Evolutionary conservation across 805 yeast genomes (phyloP).

Genomic region (Kurtzmaniella fragi): DNA sequence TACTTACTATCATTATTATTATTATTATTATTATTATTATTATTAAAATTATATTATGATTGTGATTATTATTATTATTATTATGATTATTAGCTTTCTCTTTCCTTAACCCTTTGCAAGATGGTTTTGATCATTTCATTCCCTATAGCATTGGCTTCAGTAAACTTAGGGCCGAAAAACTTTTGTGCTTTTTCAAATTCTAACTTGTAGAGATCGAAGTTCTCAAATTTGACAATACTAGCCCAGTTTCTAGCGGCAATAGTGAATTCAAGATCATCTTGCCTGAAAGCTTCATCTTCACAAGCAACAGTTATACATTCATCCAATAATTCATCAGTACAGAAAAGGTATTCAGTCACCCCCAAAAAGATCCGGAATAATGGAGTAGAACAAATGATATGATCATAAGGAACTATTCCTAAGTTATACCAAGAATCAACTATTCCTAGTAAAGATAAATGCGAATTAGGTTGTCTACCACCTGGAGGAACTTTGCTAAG

Average conservation of each 20-base stretch:
- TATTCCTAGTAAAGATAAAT: conserved; percentile 79
- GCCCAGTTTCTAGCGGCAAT: conserved; percentile 91
- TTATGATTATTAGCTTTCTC: conserved; percentile 11
- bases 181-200: conserved; percentile 75
- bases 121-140: conserved; percentile 91
- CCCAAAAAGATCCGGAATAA: conserved; percentile 86
- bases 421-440: conserved; percentile 90
- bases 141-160: conserved; percentile 84
- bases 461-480: conserved; percentile 76
- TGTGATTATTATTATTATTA: not conserved
- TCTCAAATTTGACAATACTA: conserved; percentile 68
- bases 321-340: conserved; percentile 79
- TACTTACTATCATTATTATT: not conserved
- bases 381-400: conserved; percentile 95
- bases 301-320: conserved; percentile 72
- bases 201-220: conserved; percentile 62
- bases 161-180: conserved; percentile 82
- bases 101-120: conserved; percentile 36
- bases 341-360: conserved; percentile 86
- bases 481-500: conserved; percentile 67
- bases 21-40: not conserved
- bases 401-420: conserved; percentile 90
- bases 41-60: not conserved
- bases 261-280: conserved; percentile 89
- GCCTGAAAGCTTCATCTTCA: conserved; percentile 61